Base-by-base conservation (phyloP, 805 yeast species). In the Teunomyces kruisii region DNA sequence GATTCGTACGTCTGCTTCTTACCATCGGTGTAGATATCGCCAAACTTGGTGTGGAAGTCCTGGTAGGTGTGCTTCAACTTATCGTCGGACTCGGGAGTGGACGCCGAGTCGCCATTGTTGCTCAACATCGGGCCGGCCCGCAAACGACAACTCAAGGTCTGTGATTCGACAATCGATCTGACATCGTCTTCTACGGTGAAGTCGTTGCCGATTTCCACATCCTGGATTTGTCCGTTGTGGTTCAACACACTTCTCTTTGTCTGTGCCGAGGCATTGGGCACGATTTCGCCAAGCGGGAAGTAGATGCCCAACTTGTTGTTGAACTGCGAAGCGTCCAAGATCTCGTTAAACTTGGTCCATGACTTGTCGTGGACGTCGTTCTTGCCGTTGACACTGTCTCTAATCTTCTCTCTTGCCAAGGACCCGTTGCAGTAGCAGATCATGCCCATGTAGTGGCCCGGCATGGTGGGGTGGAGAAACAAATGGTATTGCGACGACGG, bases 401-500 rank as follows among this genome's bases (percentile, higher is more conserved):
- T 74, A 9, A 89, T 73, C 46, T 75, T 74, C 56, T 90, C 96
- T 51, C 97, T 73, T 0, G 97, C 96, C 40, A 90, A 68, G 0
- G 96, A 79, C 0, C 97, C 97, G 61, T 90, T 90, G 58, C 95
- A 86, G 63, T 90, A 90, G 62, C 97, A 90, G 44, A 91, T 80
- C 97, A 90, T 90, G 16, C 95, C 96, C 97, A 90, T 91, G 61
- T 81, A 90, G 30, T 84, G 81, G 30, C 74, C 75, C 0, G 79
- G 78, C 49, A 86, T 78, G 0, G 95, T 85, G 7, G 97, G 97
- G 60, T 91, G 97, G 50, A 80, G 80, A 68, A 90, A 90, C 52
- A 89, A 64, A 59, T 90, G 97, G 61, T 89, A 90, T 54, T 84
- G 86, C 5, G 88, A 80, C 1, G 91, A 84, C 1, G 97, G 90